Evolutionary conservation across 2,329 filamentous ascomycete genomes (phyloP).

Genomic region (Alternaria hordeiaustralica): DNA sequence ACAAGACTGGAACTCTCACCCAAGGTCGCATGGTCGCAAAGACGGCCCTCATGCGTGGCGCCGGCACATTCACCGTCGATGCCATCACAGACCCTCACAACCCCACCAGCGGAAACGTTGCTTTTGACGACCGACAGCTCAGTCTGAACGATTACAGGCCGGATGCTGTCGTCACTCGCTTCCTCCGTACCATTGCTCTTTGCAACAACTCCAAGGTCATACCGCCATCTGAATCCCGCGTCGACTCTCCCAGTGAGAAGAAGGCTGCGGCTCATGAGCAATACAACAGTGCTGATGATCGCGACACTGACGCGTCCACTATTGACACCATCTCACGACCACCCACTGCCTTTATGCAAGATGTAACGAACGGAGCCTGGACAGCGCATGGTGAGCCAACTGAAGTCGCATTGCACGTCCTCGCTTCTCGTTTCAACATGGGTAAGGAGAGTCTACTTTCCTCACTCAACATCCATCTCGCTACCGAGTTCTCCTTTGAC

Average conservation of each 20-base stretch:
- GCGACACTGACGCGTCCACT: conserved; percentile 41
- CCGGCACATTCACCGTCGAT: conserved; percentile 42
- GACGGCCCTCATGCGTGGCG: conserved; percentile 47
- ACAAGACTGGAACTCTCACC: conserved; percentile 51
- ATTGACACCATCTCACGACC: conserved; percentile 40
- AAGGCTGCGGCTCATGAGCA: conserved; percentile 49
- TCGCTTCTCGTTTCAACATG: conserved; percentile 49
- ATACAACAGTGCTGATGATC: conserved; percentile 34
- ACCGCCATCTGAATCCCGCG: conserved; percentile 21
- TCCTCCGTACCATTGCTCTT: conserved; percentile 48
- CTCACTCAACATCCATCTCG: conserved; percentile 37
- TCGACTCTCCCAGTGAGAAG: conserved; percentile 60
- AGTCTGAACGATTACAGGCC: conserved; percentile 32
- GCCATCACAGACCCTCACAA: conserved; percentile 46
- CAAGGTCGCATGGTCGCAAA: conserved; percentile 51
- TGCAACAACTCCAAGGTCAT: conserved; percentile 50
- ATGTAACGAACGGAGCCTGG: conserved; percentile 32
- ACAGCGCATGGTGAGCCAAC: conserved; percentile 48
- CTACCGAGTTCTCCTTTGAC: conserved; percentile 50
- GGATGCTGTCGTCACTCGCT: conserved; percentile 29
- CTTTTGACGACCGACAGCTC: conserved; percentile 36
- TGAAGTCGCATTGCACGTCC: conserved; percentile 49
- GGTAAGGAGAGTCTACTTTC: conserved; percentile 40
- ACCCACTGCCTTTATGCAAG: conserved; percentile 33
- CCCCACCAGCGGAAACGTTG: conserved; percentile 43